Conservation (phyloP, 108 stramenopile genomes). For the Bacterosira constricta region DNA sequence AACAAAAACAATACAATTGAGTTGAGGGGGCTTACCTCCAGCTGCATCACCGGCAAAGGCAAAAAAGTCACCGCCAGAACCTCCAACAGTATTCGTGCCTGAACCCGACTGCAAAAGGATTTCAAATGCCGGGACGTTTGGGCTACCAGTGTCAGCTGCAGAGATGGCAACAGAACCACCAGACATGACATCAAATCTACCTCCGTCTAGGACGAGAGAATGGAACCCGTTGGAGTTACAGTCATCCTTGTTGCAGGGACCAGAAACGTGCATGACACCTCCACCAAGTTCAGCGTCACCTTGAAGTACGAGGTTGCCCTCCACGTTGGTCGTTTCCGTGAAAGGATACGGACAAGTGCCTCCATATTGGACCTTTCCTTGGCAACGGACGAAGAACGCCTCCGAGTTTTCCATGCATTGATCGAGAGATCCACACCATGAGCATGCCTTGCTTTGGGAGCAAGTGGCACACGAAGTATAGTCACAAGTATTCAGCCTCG, state of each 20-base stretch:
- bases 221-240: slow-evolving; percentile 24
- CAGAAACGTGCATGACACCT: slow-evolving; percentile 21
- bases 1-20: background rate
- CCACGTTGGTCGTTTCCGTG: slow-evolving; percentile 12
- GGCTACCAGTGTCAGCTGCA: slow-evolving; percentile 22
- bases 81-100: slow-evolving; percentile 31
- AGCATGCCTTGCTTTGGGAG: background rate
- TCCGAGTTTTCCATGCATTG: slow-evolving; percentile 19
- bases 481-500: slow-evolving; percentile 8
- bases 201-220: slow-evolving; percentile 25
- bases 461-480: slow-evolving; percentile 31
- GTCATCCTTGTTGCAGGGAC: slow-evolving; percentile 31
- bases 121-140: slow-evolving; percentile 24
- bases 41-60: slow-evolving; percentile 35
- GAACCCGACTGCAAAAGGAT: slow-evolving; percentile 19
- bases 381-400: slow-evolving; percentile 18
- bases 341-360: slow-evolving; percentile 20
- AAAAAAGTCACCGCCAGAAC: slow-evolving; percentile 32
- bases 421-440: slow-evolving; percentile 33
- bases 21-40: slow-evolving; percentile 19
- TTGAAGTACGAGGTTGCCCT: slow-evolving; percentile 28
- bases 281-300: slow-evolving; percentile 17
- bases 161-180: slow-evolving; percentile 24
- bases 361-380: slow-evolving; percentile 15
- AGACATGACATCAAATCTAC: slow-evolving; percentile 25